Evolutionary conservation across 2,329 filamentous ascomycete genomes (phyloP).

Genomic region (Fonsecaea multimorphosa): DNA sequence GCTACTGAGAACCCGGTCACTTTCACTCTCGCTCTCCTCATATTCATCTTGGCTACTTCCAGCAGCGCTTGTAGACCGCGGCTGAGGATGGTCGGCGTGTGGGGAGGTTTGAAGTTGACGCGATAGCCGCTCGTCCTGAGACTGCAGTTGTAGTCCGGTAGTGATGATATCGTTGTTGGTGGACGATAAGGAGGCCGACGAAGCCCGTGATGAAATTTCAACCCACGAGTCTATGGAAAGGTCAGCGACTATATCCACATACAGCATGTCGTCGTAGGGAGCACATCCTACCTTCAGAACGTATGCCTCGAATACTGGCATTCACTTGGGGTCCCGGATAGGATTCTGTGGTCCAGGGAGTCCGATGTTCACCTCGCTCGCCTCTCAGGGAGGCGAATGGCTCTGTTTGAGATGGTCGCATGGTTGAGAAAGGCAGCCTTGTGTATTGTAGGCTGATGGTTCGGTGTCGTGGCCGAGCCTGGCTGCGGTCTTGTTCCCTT

Average conservation of each 20-base stretch:
- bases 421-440: conserved; percentile 13
- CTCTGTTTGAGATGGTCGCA: conserved; percentile 36
- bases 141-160: conserved; percentile 78
- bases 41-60: conserved; percentile 91
- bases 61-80: conserved; percentile 54
- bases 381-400: conserved; percentile 29
- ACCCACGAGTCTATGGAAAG: conserved; percentile 85
- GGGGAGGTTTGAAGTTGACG: conserved; percentile 58
- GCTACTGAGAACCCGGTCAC: conserved; percentile 71
- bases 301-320: conserved; percentile 33
- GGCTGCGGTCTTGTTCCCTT: background rate
- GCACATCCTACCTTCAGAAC: conserved; percentile 37
- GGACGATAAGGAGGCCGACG: conserved; percentile 88
- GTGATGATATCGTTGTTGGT: conserved; percentile 81
- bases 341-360: conserved; percentile 25
- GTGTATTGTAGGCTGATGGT: background rate
- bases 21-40: conserved; percentile 89
- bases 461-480: background rate
- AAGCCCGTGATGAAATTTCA: conserved; percentile 89
- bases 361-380: conserved; percentile 27
- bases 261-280: conserved; percentile 21
- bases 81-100: conserved; percentile 42
- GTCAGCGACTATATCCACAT: conserved; percentile 47
- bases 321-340: conserved; percentile 10
- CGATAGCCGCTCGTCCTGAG: conserved; percentile 63